A percentile compares a stretch with the other conserved stretches of the same genome.
Evolutionary conservation across 768 basidiomycete genomes (phyloP).

Genomic region (Lentinus brumalis): DNA sequence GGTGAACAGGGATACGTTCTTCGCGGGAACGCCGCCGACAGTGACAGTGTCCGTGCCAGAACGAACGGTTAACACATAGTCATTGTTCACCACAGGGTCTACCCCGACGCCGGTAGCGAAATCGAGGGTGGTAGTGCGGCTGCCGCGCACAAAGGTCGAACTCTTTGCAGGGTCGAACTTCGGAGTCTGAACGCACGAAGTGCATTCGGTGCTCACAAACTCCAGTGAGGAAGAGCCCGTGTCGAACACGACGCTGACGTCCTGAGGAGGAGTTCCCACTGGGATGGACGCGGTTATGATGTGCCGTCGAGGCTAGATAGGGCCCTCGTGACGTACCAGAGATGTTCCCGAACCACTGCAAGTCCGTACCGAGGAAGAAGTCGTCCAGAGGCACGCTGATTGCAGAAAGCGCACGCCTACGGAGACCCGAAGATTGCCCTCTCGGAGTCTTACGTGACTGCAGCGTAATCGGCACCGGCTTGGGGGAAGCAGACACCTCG

Average conservation of each 20-base stretch:
- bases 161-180: constrained; percentile 51
- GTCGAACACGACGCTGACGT: constrained; percentile 53
- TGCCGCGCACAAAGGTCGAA: constrained; percentile 51
- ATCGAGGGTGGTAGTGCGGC: constrained; percentile 44
- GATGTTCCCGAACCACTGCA: constrained; percentile 63
- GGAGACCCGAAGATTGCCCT: constrained; percentile 14
- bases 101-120: constrained; percentile 57
- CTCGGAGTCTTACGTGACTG: constrained; percentile 22
- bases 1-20: constrained; percentile 45
- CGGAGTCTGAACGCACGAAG: constrained; percentile 44
- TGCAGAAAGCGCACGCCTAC: constrained; percentile 32
- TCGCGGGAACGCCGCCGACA: constrained; percentile 46
- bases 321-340: constrained; percentile 34
- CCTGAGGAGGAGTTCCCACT: constrained; percentile 59
- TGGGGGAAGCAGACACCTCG: constrained; percentile 5
- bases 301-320: neutral
- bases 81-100: constrained; percentile 50
- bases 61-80: constrained; percentile 49
- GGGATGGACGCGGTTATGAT: constrained; percentile 1
- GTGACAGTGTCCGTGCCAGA: constrained; percentile 50
- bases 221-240: constrained; percentile 53
- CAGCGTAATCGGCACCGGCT: constrained; percentile 18
- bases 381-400: constrained; percentile 48
- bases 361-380: constrained; percentile 58
- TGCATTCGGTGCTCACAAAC: constrained; percentile 52